phyloP scores from a whole-genome alignment of 495 filamentous ascomycete species.

The Aspergillus egyptiacus region DNA sequence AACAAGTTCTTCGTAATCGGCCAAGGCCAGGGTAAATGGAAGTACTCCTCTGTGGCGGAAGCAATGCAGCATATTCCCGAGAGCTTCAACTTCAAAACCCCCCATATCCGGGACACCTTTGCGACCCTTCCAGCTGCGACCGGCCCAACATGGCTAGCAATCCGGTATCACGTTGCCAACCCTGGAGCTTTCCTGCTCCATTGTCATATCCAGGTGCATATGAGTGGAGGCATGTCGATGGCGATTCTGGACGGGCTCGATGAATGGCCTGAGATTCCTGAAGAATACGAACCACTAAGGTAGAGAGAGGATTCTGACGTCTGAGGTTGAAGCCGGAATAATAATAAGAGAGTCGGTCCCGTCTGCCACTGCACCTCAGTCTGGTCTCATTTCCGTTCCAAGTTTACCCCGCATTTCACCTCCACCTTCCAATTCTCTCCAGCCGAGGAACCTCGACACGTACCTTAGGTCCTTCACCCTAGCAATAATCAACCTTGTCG shows the following conservation, averaged over 20 bases:
- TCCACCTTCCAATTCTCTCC: neutral
- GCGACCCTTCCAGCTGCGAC: slow-evolving; percentile 29
- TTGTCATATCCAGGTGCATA: slow-evolving; percentile 56
- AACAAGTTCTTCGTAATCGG: slow-evolving; percentile 56
- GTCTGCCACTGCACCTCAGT: too few species aligned
- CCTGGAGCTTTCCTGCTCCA: slow-evolving; percentile 56
- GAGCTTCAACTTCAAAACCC: slow-evolving; percentile 51
- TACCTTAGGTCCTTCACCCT: neutral
- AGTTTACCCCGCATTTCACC: neutral
- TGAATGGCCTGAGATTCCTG: slow-evolving; percentile 42
- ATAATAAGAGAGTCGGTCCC: too few species aligned
- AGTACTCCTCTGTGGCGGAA: slow-evolving; percentile 46
- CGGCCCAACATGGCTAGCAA: slow-evolving; percentile 43
- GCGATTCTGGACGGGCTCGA: slow-evolving; percentile 54
- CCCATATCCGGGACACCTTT: slow-evolving; percentile 47
- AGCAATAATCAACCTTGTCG: too few species aligned
- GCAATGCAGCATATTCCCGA: slow-evolving; percentile 40
- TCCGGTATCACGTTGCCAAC: slow-evolving; percentile 53
- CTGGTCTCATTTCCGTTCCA: neutral
- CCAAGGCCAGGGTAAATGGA: slow-evolving; percentile 42
- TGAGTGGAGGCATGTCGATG: slow-evolving; percentile 51
- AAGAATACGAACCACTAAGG: slow-evolving; percentile 23
- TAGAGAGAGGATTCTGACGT: too few species aligned
- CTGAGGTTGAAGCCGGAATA: too few species aligned
- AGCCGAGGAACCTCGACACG: neutral